Evolutionary conservation across 352 stramenopile species (phyloP), one percentile per base, ranked within the genome.

Genomic region (Aphanomyces cochlioides): DNA sequence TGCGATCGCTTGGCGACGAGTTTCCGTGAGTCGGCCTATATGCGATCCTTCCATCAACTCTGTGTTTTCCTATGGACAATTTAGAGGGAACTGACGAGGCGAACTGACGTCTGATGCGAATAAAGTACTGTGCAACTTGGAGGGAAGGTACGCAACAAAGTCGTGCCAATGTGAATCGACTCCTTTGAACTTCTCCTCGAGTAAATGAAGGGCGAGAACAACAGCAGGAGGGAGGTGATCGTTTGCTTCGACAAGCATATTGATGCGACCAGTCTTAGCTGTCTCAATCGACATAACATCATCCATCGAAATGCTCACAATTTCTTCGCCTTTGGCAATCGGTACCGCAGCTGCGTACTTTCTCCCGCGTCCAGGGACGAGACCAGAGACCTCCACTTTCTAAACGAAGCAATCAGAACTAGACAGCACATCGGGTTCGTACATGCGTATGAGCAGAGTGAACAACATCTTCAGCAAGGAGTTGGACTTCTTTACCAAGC

Each of bases 31-130:
- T 12, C 64, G 64, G 7, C 21, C 19, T 19, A 70, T 5, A 19
- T 70, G 64, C 37, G 64, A 70, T 19, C 54, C 54, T 34, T 70
- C 15, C n/a, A 70, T 70, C 38, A 70, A 17, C n/a, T 70, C 64
- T 15, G 28, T 43, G 47, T 70, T 50, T 19, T 70, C 64, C 64
- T 70, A 34, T 38, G 48, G 1, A 61, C 28, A 28, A 28, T 28
- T 28, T 28, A 28, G 28, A 39, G 19, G 7, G n/a, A 12, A 63
- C 5, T 60, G 15, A 37, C 37, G 56, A 41, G 7, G 53, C 7
- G 7, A 5, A 15, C 54, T 15, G 48, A 70, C 64, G n/a, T 70
- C 47, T n/a, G 64, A 36, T 34, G 61, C 34, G 7, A 40, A 70
- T 15, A 70, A 38, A 37, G 64, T 61, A 41, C 64, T 39, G 54